Conservation (phyloP, 139 green algal genomes). For the Pseudopediastrum boryanum region DNA sequence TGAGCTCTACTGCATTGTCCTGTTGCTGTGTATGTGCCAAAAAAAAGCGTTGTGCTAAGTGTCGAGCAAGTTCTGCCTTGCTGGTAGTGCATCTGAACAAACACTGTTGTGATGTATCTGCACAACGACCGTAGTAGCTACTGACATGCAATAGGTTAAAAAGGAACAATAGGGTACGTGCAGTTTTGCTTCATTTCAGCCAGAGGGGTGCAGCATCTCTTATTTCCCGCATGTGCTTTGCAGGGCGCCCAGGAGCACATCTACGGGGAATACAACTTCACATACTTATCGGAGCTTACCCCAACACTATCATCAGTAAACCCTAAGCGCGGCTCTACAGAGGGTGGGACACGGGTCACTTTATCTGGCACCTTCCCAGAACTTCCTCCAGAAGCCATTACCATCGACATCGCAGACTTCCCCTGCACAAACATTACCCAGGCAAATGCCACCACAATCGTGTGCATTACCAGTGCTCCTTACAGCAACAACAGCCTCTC, state of each 20-base stretch:
- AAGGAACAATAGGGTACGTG: too few relatives aligned
- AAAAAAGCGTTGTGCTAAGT: too few relatives aligned
- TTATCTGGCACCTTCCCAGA: slow-evolving; percentile 35
- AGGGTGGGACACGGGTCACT: slow-evolving; percentile 55
- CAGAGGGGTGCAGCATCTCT: too few relatives aligned
- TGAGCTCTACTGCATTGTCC: too few relatives aligned
- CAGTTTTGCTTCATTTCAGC: too few relatives aligned
- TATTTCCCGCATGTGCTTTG: too few relatives aligned
- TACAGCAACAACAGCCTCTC: background rate
- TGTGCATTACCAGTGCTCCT: slow-evolving; percentile 27
- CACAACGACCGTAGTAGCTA: too few relatives aligned
- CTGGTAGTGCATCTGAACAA: background rate
- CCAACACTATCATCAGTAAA: slow-evolving; percentile 32
- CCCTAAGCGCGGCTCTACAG: slow-evolving; percentile 52
- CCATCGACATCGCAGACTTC: slow-evolving; percentile 1
- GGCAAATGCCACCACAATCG: slow-evolving; percentile 25
- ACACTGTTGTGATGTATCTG: background rate
- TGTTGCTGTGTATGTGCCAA: too few relatives aligned
- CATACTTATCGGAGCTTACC: slow-evolving; percentile 44
- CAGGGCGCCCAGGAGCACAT: background rate
- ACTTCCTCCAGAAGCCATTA: background rate
- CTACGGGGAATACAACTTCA: slow-evolving; percentile 20
- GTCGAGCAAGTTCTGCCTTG: too few relatives aligned
- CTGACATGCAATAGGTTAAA: too few relatives aligned
- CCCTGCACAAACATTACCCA: slow-evolving; percentile 26